These are phyloP conservation scores for Picochlorum sp. DNA, from an alignment of 139 green algal genomes.

Conservation along the genomic window DNA sequence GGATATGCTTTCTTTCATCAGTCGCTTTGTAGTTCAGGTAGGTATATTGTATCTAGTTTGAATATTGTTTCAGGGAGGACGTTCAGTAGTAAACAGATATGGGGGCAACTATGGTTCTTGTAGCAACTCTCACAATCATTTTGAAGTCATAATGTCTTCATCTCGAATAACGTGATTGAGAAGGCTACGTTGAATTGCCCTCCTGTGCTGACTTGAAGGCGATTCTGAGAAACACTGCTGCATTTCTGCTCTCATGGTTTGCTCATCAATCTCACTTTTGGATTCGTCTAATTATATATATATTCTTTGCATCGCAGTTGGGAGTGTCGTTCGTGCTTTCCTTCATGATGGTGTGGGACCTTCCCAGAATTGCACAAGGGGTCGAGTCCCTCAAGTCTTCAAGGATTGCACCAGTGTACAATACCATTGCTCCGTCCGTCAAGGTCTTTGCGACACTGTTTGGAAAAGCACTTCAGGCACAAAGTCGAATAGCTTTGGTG, in stretches of 20 bases:
- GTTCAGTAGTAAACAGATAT: constrained; percentile 5
- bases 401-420: constrained; percentile 68
- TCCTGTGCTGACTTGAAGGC: constrained; percentile 18
- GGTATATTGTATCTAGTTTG: not conserved
- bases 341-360: constrained; percentile 92
- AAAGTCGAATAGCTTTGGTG: constrained; percentile 75
- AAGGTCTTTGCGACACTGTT: constrained; percentile 76
- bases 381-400: constrained; percentile 50
- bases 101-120: not conserved
- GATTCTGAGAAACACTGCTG: constrained; percentile 25
- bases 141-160: not conserved
- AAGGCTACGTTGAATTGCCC: not conserved
- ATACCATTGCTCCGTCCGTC: constrained; percentile 78
- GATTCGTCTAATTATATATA: not conserved
- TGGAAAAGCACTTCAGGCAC: constrained; percentile 81
- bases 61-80: not conserved
- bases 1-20: constrained; percentile 61
- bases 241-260: too few relatives aligned
- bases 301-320: constrained; percentile 41
- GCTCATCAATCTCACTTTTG: too few relatives aligned
- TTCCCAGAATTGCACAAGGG: constrained; percentile 63
- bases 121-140: not conserved
- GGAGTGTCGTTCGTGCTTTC: constrained; percentile 78
- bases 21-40: constrained; percentile 75
- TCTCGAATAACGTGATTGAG: not conserved